Base-by-base conservation (phyloP, 2,329 filamentous ascomycete species). In the Cytospora piceicola region DNA sequence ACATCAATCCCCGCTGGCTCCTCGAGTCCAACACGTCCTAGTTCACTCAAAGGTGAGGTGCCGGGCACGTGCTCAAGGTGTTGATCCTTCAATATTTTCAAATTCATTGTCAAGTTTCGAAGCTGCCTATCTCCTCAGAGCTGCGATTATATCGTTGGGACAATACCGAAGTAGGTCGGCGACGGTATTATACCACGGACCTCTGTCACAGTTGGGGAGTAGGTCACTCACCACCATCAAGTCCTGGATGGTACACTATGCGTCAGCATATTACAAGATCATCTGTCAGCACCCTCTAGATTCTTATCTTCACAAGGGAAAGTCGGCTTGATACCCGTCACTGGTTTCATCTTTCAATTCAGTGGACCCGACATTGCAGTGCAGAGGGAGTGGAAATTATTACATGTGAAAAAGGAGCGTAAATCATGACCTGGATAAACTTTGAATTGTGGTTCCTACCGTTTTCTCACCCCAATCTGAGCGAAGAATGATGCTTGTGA, bases 1-100 rank as follows among this genome's bases (percentile, higher is more conserved):
- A 61, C 52, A 58, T 70, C 68, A 24, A 70, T 30, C 17, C 68
- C 72, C 17, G 42, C 49, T 1, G 59, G 14, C 27, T 69, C 54
- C 12, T 71, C 71, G 29, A 68, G 5, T 15, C 70, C 70, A 22
- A 66, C 22, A 30, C 68, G 65, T 3, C 69, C 69, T 34, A 72
- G 66, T 55, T 72, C 70, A 20, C 67, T 72, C 27, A 73, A 63
- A 22, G 70, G 72, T 57, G 72, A 72, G 12, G 72, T 73, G 49
- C 71, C 72, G 1, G 72, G 72, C 49, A 73, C 69, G 64, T 72
- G 72, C 68, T 73, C 72, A 34, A 73, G 67, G 53, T 71, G 68
- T 56, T 60, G 66, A 62, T 73, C 70, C 57, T 71, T 67, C 8
- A 73, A 42, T 51, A 73, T 72, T 49, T 71, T 71, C 22, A 73